A percentile compares a stretch with the other conserved stretches of the same genome.
Conservation (phyloP, 495 filamentous ascomycete species). For the Schizothecium vesticola region DNA sequence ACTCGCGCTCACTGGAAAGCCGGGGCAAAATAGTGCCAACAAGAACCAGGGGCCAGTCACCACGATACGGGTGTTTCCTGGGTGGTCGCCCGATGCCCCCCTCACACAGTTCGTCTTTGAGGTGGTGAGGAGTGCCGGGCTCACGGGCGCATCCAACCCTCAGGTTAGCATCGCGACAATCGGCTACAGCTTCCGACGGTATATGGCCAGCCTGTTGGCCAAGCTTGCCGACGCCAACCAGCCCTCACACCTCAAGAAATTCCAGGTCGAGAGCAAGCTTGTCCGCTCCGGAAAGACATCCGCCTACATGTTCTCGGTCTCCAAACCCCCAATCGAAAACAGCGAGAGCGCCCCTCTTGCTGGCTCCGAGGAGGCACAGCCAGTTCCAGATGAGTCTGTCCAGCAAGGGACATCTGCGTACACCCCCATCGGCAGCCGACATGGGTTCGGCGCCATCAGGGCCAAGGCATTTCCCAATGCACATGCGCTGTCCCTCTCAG, state of each 20-base stretch:
- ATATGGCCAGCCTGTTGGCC: conserved; percentile 35
- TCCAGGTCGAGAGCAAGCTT: conserved; percentile 38
- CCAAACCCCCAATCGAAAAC: not conserved
- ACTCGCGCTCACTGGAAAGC: conserved; percentile 22
- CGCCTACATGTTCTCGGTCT: conserved; percentile 40
- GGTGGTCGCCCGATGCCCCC: conserved; percentile 43
- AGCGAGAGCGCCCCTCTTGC: conserved; percentile 1
- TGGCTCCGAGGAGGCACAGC: not conserved
- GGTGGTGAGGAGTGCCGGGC: conserved; percentile 37
- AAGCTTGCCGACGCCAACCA: conserved; percentile 39
- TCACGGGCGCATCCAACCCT: conserved; percentile 38
- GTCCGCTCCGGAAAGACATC: conserved; percentile 40
- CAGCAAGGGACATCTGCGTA: not conserved
- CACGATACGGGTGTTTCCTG: conserved; percentile 24
- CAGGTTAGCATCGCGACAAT: conserved; percentile 39
- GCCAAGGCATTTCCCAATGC: conserved; percentile 16
- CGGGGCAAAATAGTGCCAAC: conserved; percentile 4
- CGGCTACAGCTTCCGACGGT: conserved; percentile 40
- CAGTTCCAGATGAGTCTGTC: not conserved
- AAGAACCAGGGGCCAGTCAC: conserved; percentile 15
- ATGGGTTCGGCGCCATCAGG: conserved; percentile 25
- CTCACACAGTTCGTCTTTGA: conserved; percentile 40
- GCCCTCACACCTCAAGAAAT: conserved; percentile 38
- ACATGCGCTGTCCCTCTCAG: conserved; percentile 18
- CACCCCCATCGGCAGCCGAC: conserved; percentile 3